phyloP scores from a whole-genome alignment of 257 asterid genomes.

The Asclepias syriaca region DNA sequence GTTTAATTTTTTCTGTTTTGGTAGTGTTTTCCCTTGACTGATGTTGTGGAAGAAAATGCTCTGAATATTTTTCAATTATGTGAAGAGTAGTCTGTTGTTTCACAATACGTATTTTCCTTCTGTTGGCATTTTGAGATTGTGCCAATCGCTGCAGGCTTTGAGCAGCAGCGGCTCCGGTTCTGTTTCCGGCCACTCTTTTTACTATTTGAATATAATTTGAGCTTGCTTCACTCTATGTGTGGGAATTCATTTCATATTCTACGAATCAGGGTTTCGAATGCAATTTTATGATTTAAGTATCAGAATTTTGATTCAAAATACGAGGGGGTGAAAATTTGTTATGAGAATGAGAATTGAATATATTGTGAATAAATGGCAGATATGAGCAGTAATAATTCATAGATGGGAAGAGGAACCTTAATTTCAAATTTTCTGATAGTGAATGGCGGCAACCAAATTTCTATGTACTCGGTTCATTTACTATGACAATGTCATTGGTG shows the following conservation, averaged over 20 bases:
- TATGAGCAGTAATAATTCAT: background rate
- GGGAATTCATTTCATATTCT: background rate
- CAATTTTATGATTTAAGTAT: background rate
- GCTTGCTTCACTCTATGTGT: background rate
- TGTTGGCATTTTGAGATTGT: constrained; percentile 1
- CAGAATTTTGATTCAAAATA: background rate
- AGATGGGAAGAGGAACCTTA: background rate
- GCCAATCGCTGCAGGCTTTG: background rate
- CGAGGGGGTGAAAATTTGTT: background rate
- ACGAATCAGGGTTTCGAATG: background rate
- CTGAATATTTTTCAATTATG: background rate
- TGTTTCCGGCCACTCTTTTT: background rate
- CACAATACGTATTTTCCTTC: background rate
- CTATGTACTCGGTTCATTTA: background rate
- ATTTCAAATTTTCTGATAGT: background rate
- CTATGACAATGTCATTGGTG: background rate
- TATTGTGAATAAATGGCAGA: background rate
- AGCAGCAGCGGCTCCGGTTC: too few species aligned
- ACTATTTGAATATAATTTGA: too few species aligned
- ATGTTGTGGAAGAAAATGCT: background rate
- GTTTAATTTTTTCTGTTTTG: background rate
- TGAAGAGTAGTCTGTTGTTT: background rate
- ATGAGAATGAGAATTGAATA: background rate
- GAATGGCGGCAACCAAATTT: background rate
- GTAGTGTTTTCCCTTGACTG: background rate